Conservation (phyloP, 208 protist genomes). For the Tritrichomonas musculus region DNA sequence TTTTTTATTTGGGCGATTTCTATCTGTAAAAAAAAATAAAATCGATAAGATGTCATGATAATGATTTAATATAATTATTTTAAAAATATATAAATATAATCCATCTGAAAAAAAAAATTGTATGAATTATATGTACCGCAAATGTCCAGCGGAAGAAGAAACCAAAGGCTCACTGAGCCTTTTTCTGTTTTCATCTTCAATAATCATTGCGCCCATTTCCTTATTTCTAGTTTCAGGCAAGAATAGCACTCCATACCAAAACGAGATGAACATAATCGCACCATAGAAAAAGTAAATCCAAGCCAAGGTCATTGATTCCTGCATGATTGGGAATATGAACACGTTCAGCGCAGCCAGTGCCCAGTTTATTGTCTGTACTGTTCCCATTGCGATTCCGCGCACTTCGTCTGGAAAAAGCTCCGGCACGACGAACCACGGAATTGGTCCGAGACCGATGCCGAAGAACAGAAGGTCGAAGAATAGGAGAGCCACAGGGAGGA, state of each 20-base stretch:
- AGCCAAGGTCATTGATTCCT: neutral
- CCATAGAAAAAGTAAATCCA: conserved; percentile 15
- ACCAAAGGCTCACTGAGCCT: too few species aligned
- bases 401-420: neutral
- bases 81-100: too few species aligned
- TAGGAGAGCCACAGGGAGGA: neutral
- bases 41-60: too few species aligned
- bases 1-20: too few species aligned
- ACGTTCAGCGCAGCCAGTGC: neutral
- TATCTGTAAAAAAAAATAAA: too few species aligned
- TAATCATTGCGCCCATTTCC: neutral
- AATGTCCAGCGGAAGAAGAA: too few species aligned
- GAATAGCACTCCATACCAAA: neutral
- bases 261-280: neutral
- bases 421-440: neutral
- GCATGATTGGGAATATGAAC: neutral
- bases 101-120: too few species aligned
- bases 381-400: neutral
- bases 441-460: neutral
- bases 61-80: too few species aligned
- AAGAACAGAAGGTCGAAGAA: neutral
- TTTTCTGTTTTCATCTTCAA: too few species aligned
- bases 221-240: neutral
- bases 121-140: too few species aligned
- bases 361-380: neutral